Conservation (phyloP, 306 rosid species). For the Quillaja saponaria region DNA sequence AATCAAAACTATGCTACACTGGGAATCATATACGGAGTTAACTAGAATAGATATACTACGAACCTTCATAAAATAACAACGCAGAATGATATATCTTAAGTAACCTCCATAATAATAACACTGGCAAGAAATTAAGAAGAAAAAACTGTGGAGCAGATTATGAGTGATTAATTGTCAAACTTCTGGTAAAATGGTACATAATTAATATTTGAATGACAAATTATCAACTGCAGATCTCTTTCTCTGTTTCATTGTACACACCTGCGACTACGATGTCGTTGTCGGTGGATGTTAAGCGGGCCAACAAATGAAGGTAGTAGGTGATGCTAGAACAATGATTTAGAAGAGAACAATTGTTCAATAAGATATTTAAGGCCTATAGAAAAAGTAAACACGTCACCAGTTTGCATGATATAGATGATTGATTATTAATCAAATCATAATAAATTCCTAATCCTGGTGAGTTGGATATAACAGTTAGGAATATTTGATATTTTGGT, state of each 20-base stretch:
- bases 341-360: neutral
- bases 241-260: conserved; percentile 16
- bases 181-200: neutral
- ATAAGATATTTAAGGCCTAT: neutral
- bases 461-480: conserved; percentile 48
- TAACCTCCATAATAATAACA: too few species aligned
- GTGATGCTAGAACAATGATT: conserved; percentile 31
- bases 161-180: too few species aligned
- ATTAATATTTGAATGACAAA: neutral
- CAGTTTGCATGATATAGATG: neutral
- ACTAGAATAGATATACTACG: too few species aligned
- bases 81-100: too few species aligned
- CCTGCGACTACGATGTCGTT: conserved; percentile 30
- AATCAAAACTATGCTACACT: too few species aligned
- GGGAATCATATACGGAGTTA: too few species aligned
- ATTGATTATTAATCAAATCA: neutral
- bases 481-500: conserved; percentile 33
- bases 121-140: too few species aligned
- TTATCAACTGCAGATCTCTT: conserved; percentile 16
- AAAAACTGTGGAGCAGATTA: too few species aligned
- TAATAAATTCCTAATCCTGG: neutral
- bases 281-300: conserved; percentile 32
- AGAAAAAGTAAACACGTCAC: neutral
- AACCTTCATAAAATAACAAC: too few species aligned
- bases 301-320: conserved; percentile 34